Conservation (phyloP, 1,284 basidiomycete genomes). For the Gomphus sp. region DNA sequence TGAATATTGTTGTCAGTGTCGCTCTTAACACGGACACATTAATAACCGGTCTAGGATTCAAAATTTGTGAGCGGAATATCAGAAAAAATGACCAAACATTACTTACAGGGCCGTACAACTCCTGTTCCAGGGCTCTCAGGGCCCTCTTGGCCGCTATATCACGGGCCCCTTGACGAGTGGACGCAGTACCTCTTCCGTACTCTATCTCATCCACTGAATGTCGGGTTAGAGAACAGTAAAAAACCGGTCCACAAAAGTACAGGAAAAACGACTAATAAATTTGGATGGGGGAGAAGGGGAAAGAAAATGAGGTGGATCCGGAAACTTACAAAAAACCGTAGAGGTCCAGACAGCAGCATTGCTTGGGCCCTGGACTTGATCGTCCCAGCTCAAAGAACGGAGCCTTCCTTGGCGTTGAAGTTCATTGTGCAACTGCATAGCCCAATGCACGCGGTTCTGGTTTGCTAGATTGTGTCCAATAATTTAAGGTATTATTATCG, state of each 20-base stretch:
- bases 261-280: no score
- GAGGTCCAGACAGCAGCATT: slow-evolving; percentile 24
- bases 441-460: slow-evolving; percentile 17
- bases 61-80: neutral
- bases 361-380: slow-evolving; percentile 19
- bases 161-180: slow-evolving; percentile 15
- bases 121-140: slow-evolving; percentile 15
- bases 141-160: slow-evolving; percentile 25
- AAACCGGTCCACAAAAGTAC: neutral
- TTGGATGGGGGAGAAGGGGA: no score
- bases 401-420: slow-evolving; percentile 23
- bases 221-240: neutral
- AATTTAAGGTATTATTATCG: neutral
- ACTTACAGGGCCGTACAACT: slow-evolving; percentile 16
- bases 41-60: neutral
- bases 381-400: slow-evolving; percentile 19
- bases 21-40: neutral
- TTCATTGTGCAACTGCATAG: slow-evolving; percentile 27
- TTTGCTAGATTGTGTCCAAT: neutral
- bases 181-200: slow-evolving; percentile 7
- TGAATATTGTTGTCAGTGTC: neutral
- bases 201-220: slow-evolving; percentile 6
- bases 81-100: neutral
- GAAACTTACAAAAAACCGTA: slow-evolving; percentile 20
- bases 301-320: no score